Evolutionary conservation across 73 alveolate species (phyloP).

Genomic region (Paramecium tetraurelia): DNA sequence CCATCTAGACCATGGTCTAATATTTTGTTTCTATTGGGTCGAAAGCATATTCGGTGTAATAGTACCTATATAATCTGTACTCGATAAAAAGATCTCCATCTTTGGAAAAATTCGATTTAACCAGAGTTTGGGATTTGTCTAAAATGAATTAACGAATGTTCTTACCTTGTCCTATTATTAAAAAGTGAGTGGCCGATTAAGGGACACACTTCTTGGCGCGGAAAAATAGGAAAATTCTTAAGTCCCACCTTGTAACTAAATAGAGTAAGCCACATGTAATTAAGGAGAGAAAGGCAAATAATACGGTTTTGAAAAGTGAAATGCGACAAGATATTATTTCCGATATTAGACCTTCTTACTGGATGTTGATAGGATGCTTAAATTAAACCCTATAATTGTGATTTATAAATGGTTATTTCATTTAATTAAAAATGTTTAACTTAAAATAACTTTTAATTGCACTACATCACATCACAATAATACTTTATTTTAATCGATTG

Average conservation of each 20-base stretch:
- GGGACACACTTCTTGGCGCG: constrained; percentile 34
- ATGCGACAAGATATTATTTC: constrained; percentile 26
- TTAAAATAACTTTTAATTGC: constrained; percentile 19
- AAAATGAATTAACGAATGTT: not conserved
- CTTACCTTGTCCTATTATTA: constrained; percentile 14
- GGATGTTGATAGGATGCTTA: constrained; percentile 47
- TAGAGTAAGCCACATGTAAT: constrained; percentile 45
- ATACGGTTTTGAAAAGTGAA: not conserved
- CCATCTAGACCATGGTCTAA: not conserved
- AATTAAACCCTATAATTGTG: not conserved
- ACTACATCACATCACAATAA: not conserved
- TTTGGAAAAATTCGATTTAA: not conserved
- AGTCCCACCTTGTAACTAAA: constrained; percentile 49
- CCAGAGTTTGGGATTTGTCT: not conserved
- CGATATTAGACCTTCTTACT: constrained; percentile 49
- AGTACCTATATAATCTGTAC: constrained; percentile 22
- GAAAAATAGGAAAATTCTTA: constrained; percentile 19
- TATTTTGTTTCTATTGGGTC: constrained; percentile 35
- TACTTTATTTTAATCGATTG: constrained; percentile 7
- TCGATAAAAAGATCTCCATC: not conserved
- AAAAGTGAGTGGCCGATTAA: not conserved
- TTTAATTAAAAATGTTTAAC: constrained; percentile 1
- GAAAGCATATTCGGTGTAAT: not conserved
- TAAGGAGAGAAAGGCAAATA: constrained; percentile 9
- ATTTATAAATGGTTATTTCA: not conserved